Evolutionary conservation across 148 eudicot genomes (phyloP), one percentile per base, ranked within the genome.

Genomic region (Cornus controversa): DNA sequence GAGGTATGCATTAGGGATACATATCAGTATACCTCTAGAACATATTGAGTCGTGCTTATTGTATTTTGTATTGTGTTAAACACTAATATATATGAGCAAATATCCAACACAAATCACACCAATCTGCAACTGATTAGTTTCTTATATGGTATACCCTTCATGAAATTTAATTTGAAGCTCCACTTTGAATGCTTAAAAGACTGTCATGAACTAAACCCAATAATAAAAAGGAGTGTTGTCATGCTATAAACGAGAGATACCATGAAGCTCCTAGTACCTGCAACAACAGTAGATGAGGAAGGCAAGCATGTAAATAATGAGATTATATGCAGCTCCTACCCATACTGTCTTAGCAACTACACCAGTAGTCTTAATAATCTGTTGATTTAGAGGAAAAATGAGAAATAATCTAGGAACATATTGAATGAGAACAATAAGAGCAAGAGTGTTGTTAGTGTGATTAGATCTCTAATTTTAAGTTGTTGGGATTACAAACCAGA

Each of bases 261-360:
- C 99, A 95, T 2, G 92, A 84, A 15, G 99, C 91, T 80, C 99
- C 99, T 29, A 91, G 69, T 37, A 95, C 87, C 98, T 94, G 87
- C 83, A 75, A 72, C 78, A 85, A 69, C 73, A 24, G 26, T 24
- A 75, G 53, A 34, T 60, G 29, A 29, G 6, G 24, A 27, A 54
- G 16, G 98, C 97, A 26, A 96, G 82, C 89, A 96, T 82, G 83
- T 84, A 96, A 18, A 96, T 91, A 13, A 93, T 82, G 16, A 96
- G 89, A n/a, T n/a, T n/a, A n/a, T n/a, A n/a, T n/a, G n/a, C n/a
- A n/a, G n/a, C n/a, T n/a, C n/a, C n/a, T n/a, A 75, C 91, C 98
- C 97, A 96, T 50, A 98, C 98, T 60, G 96, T 96, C 79, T 87
- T 91, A 6, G 94, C 89, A 22, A 96, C 86, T 26, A 91, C 87